Percentiles rank a stretch among this genome's conserved stretches.
Evolutionary conservation across 164 flowering plant species (phyloP).

Genomic region (Tetrastigma voinierianum): DNA sequence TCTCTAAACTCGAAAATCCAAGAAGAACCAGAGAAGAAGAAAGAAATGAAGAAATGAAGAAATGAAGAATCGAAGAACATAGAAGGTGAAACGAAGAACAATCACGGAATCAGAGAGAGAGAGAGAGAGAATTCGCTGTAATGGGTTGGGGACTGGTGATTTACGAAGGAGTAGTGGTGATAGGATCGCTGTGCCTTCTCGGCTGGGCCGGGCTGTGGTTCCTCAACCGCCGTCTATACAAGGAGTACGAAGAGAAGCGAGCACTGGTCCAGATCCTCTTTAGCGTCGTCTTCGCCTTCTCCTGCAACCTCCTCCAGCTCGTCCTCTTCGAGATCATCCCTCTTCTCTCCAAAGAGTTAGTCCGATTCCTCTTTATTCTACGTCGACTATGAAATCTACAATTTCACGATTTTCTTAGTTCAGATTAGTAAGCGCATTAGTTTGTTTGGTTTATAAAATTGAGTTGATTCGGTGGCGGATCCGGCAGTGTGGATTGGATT

Average conservation of each 20-base stretch:
- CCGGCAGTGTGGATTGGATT: no score
- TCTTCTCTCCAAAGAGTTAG: constrained; percentile 82
- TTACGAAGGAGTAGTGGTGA: constrained; percentile 65
- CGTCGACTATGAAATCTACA: no score
- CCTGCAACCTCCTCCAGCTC: constrained; percentile 91
- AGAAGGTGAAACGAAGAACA: not conserved
- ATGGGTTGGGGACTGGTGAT: constrained; percentile 77
- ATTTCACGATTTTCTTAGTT: not conserved
- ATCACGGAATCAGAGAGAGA: not conserved
- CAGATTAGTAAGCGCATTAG: not conserved
- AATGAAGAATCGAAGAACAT: not conserved
- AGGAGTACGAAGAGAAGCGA: constrained; percentile 94
- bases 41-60: not conserved
- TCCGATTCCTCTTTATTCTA: not conserved
- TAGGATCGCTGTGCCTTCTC: constrained; percentile 61
- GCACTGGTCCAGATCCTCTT: constrained; percentile 91
- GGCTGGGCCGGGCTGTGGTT: constrained; percentile 97
- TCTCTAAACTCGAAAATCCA: not conserved
- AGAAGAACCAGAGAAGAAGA: no score
- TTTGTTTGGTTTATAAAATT: not conserved
- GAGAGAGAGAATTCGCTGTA: constrained; percentile 4
- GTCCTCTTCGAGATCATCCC: constrained; percentile 97
- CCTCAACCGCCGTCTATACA: constrained; percentile 78
- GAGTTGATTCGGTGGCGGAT: no score
- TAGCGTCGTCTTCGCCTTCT: constrained; percentile 95